Evolutionary conservation across 176 grass and related monocot genomes (phyloP).

Genomic region (maize (Zea mays)): DNA sequence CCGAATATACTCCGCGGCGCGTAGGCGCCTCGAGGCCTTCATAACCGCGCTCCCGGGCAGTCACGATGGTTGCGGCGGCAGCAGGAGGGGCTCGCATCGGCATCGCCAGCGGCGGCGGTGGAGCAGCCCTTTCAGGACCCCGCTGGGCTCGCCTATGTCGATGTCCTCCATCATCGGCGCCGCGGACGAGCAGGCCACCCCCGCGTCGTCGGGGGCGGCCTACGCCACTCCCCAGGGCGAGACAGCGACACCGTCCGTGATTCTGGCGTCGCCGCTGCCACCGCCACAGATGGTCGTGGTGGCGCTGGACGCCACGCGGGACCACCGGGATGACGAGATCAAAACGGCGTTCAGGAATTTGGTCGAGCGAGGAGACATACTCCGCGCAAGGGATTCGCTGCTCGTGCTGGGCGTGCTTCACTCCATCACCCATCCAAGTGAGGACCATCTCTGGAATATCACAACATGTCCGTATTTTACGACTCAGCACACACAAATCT

Average conservation of each 20-base stretch:
- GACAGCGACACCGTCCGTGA: neutral
- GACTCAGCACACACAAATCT: neutral
- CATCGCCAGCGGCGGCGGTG: constrained; percentile 7
- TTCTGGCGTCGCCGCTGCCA: constrained; percentile 19
- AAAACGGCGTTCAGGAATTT: constrained; percentile 31
- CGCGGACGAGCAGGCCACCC: constrained; percentile 26
- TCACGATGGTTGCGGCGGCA: constrained; percentile 25
- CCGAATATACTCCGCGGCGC: constrained; percentile 49
- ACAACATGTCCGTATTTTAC: neutral
- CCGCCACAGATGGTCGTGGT: constrained; percentile 61
- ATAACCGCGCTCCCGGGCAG: constrained; percentile 31
- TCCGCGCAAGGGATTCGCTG: constrained; percentile 52
- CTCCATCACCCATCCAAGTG: constrained; percentile 56
- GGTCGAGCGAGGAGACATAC: constrained; percentile 44
- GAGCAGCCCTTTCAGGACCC: constrained; percentile 33
- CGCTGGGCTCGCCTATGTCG: constrained; percentile 34
- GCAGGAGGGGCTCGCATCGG: neutral
- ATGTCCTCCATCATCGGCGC: constrained; percentile 46
- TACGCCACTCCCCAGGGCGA: neutral
- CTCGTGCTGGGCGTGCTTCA: constrained; percentile 68
- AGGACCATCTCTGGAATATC: constrained; percentile 19
- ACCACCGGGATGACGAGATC: constrained; percentile 57
- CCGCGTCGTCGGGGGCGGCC: neutral
- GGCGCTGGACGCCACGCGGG: constrained; percentile 59
- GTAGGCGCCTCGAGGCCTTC: constrained; percentile 37